These are phyloP conservation scores for Neurospora africana DNA, from an alignment of 495 filamentous ascomycete species.

Conservation along the genomic window DNA sequence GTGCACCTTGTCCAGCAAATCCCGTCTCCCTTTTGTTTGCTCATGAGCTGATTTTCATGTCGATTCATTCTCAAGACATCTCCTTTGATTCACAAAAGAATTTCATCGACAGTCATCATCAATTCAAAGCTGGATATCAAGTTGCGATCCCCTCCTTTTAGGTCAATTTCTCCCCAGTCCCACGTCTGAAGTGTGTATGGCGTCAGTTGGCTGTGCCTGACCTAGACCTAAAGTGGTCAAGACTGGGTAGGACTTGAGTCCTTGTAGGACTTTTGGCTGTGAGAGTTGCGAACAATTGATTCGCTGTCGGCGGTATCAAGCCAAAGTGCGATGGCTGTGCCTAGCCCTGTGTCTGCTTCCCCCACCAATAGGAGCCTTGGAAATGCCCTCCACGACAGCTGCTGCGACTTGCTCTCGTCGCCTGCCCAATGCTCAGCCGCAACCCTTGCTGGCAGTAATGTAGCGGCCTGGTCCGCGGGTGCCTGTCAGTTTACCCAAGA, in stretches of 20 bases:
- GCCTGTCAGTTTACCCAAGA: neutral
- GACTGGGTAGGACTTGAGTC: slow-evolving; percentile 17
- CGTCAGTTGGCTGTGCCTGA: slow-evolving; percentile 19
- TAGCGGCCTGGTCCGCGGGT: neutral
- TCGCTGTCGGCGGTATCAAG: neutral
- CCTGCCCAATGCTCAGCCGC: neutral
- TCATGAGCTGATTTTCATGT: neutral
- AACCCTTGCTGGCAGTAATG: neutral
- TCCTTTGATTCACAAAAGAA: neutral
- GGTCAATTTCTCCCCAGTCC: neutral
- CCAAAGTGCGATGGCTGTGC: neutral
- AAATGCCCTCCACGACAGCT: neutral
- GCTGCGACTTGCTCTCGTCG: neutral
- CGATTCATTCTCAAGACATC: neutral
- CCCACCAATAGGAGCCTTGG: neutral
- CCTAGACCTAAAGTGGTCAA: slow-evolving; percentile 16
- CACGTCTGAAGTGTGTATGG: slow-evolving; percentile 10
- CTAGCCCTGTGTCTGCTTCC: neutral
- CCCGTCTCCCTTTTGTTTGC: neutral
- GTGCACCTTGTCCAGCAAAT: neutral
- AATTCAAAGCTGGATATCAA: neutral
- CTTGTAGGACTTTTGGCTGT: slow-evolving; percentile 19
- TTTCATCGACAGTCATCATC: neutral
- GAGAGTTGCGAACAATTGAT: neutral
- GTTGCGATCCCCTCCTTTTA: neutral